Conservation (phyloP, 2,329 filamentous ascomycete genomes). For the Diaporthe caulivora region DNA sequence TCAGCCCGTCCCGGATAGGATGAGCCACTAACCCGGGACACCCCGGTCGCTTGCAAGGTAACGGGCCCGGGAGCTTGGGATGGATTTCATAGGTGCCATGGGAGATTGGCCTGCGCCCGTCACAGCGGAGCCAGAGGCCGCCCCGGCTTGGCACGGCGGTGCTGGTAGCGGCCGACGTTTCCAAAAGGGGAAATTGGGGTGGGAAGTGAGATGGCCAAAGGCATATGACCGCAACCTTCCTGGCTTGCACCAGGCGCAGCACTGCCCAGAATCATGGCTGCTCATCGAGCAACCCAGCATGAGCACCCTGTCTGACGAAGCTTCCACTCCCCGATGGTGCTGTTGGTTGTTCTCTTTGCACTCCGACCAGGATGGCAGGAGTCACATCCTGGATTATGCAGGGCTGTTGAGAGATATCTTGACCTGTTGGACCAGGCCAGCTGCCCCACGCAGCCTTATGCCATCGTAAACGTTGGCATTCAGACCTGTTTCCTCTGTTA, state of each 20-base stretch:
- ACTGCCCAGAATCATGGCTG: not conserved
- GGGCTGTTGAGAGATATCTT: not conserved
- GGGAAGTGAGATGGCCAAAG: not conserved
- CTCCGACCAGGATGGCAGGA: not conserved
- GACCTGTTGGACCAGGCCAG: too few species aligned
- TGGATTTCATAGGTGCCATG: slow-evolving; percentile 6
- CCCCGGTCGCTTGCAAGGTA: slow-evolving; percentile 16
- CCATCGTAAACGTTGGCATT: not conserved
- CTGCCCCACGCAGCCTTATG: not conserved
- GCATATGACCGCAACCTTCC: not conserved
- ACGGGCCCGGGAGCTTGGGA: slow-evolving; percentile 38
- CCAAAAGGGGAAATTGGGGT: not conserved
- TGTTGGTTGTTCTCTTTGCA: not conserved
- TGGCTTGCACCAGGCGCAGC: not conserved
- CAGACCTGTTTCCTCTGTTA: not conserved
- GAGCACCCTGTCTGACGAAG: not conserved
- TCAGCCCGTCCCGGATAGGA: not conserved
- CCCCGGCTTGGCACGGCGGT: slow-evolving; percentile 13
- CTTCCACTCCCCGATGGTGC: too few species aligned
- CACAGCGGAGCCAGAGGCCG: slow-evolving; percentile 21
- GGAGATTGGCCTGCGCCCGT: slow-evolving; percentile 32
- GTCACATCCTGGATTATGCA: not conserved
- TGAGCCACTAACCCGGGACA: not conserved
- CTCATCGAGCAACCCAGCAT: not conserved
- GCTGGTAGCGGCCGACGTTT: slow-evolving; percentile 8